These are phyloP conservation scores for Coelastrella sp. DNA, from an alignment of 139 green algal species.

Conservation along the genomic window DNA sequence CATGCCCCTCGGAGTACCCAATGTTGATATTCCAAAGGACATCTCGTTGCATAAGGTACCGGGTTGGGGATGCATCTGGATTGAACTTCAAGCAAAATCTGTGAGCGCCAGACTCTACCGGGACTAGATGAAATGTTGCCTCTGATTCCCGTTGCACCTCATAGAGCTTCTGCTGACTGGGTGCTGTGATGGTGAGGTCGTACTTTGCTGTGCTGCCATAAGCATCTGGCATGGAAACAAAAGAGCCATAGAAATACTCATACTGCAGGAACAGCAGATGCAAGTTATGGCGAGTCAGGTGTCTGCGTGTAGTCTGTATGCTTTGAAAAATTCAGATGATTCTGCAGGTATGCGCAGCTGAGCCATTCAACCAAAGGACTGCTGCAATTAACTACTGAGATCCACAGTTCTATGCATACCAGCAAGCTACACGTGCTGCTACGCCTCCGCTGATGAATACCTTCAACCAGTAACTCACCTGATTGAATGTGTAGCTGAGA, in stretches of 20 bases:
- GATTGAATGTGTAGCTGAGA: slow-evolving; percentile 52
- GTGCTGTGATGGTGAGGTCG: slow-evolving; percentile 53
- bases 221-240: slow-evolving; percentile 56
- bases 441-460: not conserved
- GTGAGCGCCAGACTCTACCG: slow-evolving; percentile 67
- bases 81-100: slow-evolving; percentile 63
- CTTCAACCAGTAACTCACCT: not conserved
- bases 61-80: slow-evolving; percentile 22
- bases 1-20: slow-evolving; percentile 51
- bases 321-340: no score
- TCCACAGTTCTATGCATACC: no score
- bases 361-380: no score
- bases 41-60: slow-evolving; percentile 19
- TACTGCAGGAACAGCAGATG: slow-evolving; percentile 42
- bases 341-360: no score
- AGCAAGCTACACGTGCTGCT: not conserved
- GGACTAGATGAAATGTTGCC: slow-evolving; percentile 65
- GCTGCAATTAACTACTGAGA: no score
- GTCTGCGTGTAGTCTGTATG: no score
- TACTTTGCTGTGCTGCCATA: slow-evolving; percentile 53
- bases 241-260: slow-evolving; percentile 64
- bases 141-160: slow-evolving; percentile 49
- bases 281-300: no score
- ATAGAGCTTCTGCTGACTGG: slow-evolving; percentile 50
- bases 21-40: slow-evolving; percentile 70